Conservation (phyloP, 768 basidiomycete species). For the Podaxis rugospora region DNA sequence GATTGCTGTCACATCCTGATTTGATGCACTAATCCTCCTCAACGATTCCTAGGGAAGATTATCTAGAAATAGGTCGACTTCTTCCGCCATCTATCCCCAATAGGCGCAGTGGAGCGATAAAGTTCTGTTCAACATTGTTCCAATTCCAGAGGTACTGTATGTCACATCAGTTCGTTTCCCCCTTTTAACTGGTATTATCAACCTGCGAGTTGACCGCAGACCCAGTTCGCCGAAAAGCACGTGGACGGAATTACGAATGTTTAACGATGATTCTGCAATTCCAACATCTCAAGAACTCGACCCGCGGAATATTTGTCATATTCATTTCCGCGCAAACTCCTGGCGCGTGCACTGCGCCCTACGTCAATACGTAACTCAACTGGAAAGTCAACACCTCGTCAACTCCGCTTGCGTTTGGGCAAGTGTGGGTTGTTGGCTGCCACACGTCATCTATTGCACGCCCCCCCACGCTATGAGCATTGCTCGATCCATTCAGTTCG, state of each 20-base stretch:
- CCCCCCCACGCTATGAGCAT: neutral
- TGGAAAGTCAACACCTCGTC: slow-evolving; percentile 1
- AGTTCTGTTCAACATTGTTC: slow-evolving; percentile 2
- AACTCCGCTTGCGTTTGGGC: neutral
- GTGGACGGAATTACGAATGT: neutral
- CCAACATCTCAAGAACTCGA: neutral
- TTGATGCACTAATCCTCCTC: slow-evolving; percentile 1
- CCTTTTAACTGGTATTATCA: neutral
- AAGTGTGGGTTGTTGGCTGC: neutral
- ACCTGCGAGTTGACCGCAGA: neutral
- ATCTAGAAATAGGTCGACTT: neutral
- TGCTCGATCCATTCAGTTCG: neutral
- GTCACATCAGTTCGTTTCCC: slow-evolving; percentile 6
- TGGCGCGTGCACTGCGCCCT: neutral
- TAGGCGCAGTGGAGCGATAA: slow-evolving; percentile 7
- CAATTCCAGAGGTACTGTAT: neutral
- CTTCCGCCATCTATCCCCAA: slow-evolving; percentile 9
- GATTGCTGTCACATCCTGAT: slow-evolving; percentile 6
- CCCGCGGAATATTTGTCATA: neutral
- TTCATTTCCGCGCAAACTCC: slow-evolving; percentile 2
- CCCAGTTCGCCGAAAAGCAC: neutral
- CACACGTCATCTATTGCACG: neutral
- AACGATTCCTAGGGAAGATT: slow-evolving; percentile 3
- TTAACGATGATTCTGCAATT: neutral
- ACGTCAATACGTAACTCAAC: neutral